These are phyloP conservation scores for Dothistroma pini DNA, from an alignment of 2,329 filamentous ascomycete genomes.

Conservation along the genomic window DNA sequence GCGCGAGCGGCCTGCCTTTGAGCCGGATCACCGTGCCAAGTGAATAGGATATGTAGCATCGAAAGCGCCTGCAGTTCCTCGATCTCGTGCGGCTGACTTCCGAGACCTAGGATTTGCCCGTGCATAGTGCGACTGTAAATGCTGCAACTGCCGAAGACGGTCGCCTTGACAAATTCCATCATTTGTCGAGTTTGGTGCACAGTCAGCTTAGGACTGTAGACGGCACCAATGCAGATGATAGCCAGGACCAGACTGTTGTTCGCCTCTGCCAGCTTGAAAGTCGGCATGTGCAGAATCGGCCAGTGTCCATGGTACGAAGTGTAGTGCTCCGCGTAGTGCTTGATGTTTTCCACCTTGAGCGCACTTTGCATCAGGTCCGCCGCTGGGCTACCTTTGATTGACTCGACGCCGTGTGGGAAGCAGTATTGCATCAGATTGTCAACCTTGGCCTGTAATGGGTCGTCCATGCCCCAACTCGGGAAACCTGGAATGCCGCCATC, in stretches of 20 bases:
- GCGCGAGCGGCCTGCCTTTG: slow-evolving; percentile 63
- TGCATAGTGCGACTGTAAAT: slow-evolving; percentile 47
- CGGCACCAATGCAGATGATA: slow-evolving; percentile 71
- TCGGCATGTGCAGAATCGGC: slow-evolving; percentile 67
- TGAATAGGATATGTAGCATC: slow-evolving; percentile 59
- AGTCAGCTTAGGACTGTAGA: slow-evolving; percentile 64
- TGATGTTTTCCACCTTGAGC: slow-evolving; percentile 65
- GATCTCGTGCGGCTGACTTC: slow-evolving; percentile 42
- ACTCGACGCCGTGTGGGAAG: slow-evolving; percentile 54
- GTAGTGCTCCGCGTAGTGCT: slow-evolving; percentile 67
- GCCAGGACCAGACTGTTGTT: slow-evolving; percentile 64
- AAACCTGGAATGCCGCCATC: slow-evolving; percentile 35
- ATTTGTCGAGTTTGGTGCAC: slow-evolving; percentile 62
- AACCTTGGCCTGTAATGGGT: slow-evolving; percentile 47
- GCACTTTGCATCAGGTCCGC: slow-evolving; percentile 45
- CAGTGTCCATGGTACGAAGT: slow-evolving; percentile 71
- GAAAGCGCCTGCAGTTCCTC: slow-evolving; percentile 67
- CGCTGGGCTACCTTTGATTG: slow-evolving; percentile 52
- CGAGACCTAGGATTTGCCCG: slow-evolving; percentile 39
- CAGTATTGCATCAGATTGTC: slow-evolving; percentile 48
- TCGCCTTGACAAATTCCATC: slow-evolving; percentile 60
- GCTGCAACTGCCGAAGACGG: slow-evolving; percentile 55
- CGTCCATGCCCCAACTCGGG: slow-evolving; percentile 43
- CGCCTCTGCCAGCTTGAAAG: slow-evolving; percentile 63
- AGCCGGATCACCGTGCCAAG: slow-evolving; percentile 66